Evolutionary conservation across 345 rosid species (phyloP).

Genomic region (Syzygium oleosum): DNA sequence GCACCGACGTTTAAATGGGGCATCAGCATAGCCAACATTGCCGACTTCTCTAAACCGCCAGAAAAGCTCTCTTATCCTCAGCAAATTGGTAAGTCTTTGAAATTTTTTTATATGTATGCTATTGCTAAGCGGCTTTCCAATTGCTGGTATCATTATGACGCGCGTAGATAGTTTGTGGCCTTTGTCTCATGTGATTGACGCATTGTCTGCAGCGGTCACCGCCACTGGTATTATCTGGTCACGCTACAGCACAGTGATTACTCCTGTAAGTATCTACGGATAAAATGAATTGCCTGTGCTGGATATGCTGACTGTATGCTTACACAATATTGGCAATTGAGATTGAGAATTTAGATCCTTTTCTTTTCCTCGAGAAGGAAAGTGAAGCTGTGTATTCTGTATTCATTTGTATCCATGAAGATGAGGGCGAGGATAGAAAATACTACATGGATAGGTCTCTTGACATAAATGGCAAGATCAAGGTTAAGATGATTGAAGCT

Average conservation of each 20-base stretch:
- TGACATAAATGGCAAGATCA: neutral
- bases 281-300: neutral
- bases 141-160: neutral
- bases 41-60: slow-evolving; percentile 74
- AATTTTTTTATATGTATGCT: neutral
- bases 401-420: neutral
- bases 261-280: slow-evolving; percentile 45
- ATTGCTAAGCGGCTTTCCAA: neutral
- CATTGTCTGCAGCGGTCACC: slow-evolving; percentile 53
- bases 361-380: neutral
- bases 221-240: slow-evolving; percentile 70
- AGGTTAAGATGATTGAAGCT: neutral
- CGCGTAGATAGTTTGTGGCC: neutral
- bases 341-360: neutral
- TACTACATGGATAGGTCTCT: neutral
- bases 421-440: neutral
- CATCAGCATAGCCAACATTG: slow-evolving; percentile 79
- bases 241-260: slow-evolving; percentile 81
- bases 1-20: slow-evolving; percentile 98
- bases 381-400: neutral
- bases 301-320: neutral
- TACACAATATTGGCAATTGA: neutral
- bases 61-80: slow-evolving; percentile 88
- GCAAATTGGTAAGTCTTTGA: slow-evolving; percentile 47
- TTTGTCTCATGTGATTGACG: slow-evolving; percentile 1